Evolutionary conservation across 2,329 filamentous ascomycete species (phyloP).

Genomic region (Monosporascus sp.): DNA sequence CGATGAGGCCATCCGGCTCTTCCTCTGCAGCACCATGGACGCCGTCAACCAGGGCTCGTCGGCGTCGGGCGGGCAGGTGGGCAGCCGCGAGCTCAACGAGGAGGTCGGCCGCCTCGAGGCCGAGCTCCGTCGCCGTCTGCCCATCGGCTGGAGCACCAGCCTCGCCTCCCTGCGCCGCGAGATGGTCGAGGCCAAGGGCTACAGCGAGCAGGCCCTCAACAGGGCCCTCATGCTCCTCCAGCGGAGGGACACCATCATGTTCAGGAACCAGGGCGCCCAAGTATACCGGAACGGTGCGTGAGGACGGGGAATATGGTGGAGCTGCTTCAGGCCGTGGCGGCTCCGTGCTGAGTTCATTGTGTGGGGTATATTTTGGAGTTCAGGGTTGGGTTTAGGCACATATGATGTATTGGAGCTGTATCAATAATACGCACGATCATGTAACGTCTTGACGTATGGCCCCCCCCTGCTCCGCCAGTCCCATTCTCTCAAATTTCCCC

Average conservation of each 20-base stretch:
- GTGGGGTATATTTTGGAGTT: not conserved
- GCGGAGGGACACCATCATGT: slow-evolving; percentile 78
- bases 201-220: slow-evolving; percentile 80
- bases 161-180: slow-evolving; percentile 80
- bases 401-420: not conserved
- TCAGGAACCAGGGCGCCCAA: slow-evolving; percentile 69
- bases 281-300: slow-evolving; percentile 69
- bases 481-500: too few relatives aligned
- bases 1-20: slow-evolving; percentile 93
- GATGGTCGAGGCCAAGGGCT: slow-evolving; percentile 87
- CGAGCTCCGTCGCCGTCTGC: slow-evolving; percentile 78
- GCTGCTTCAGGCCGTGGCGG: not conserved
- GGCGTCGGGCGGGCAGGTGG: slow-evolving; percentile 45
- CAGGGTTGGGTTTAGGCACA: not conserved
- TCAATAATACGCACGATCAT: not conserved
- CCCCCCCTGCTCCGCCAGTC: too few relatives aligned
- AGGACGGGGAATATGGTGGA: not conserved
- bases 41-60: slow-evolving; percentile 80
- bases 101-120: slow-evolving; percentile 83
- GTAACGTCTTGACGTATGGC: not conserved
- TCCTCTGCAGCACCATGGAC: slow-evolving; percentile 96
- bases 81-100: slow-evolving; percentile 83
- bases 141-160: slow-evolving; percentile 93
- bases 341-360: not conserved
- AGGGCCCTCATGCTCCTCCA: slow-evolving; percentile 81